Percentiles rank a stretch among this genome's conserved stretches.
Conservation (phyloP, 176 grass and related monocot genomes). For the Carex myosuroides region DNA sequence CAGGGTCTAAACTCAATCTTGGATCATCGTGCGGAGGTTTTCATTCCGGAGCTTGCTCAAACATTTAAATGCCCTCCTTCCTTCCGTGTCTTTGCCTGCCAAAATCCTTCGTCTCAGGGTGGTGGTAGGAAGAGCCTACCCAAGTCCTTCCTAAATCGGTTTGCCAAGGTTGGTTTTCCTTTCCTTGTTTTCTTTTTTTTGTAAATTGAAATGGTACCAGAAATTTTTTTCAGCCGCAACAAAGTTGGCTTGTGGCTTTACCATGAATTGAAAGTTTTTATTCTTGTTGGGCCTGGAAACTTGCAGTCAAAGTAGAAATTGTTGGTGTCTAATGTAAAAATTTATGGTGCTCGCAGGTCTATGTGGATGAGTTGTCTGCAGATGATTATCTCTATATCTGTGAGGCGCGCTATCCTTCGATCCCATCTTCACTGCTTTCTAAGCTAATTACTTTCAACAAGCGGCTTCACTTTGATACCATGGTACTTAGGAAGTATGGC, state of each 20-base stretch:
- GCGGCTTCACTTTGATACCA: constrained; percentile 64
- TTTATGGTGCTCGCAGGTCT: constrained; percentile 30
- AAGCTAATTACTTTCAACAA: constrained; percentile 86
- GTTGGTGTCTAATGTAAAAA: background rate
- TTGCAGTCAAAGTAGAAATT: background rate
- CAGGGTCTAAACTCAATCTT: constrained; percentile 89
- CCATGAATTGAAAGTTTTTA: background rate
- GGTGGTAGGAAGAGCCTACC: constrained; percentile 90
- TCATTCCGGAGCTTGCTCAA: constrained; percentile 81
- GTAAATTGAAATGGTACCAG: background rate
- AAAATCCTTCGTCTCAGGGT: constrained; percentile 88
- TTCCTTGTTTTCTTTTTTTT: background rate
- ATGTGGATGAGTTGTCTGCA: constrained; percentile 80
- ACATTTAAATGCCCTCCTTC: constrained; percentile 75
- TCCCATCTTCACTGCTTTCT: constrained; percentile 38
- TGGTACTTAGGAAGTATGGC: constrained; percentile 76
- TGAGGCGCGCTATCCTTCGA: constrained; percentile 39
- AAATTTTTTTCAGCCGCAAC: background rate
- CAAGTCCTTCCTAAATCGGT: constrained; percentile 90
- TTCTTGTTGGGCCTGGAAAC: background rate
- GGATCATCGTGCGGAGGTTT: constrained; percentile 93
- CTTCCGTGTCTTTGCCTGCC: constrained; percentile 89
- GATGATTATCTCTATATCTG: constrained; percentile 83
- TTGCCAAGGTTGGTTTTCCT: constrained; percentile 52
- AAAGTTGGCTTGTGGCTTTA: background rate